Evolutionary conservation across 106 monocot species (phyloP).

Genomic region (Dioscorea dumetorum): DNA sequence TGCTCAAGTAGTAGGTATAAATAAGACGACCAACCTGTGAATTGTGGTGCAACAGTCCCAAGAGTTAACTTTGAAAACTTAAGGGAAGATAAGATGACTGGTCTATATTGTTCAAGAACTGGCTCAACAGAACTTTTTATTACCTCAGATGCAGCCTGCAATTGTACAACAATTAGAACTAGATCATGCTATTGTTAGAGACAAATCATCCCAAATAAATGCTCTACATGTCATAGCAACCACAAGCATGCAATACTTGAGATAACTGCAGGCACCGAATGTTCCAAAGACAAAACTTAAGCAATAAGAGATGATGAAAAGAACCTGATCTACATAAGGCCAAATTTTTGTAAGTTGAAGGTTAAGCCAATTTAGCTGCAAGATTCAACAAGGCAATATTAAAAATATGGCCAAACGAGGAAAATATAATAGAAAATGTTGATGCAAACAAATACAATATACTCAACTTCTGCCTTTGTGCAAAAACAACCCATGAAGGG

Average conservation of each 20-base stretch:
- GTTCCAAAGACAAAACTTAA: not conserved
- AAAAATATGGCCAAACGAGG: conserved; percentile 2
- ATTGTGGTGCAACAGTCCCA: conserved; percentile 95
- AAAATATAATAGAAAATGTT: not conserved
- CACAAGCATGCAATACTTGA: not conserved
- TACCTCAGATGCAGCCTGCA: conserved; percentile 92
- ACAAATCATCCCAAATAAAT: not conserved
- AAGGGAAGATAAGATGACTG: conserved; percentile 63
- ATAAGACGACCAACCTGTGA: conserved; percentile 54
- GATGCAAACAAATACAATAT: not conserved
- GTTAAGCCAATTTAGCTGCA: conserved; percentile 96
- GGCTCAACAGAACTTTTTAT: conserved; percentile 87
- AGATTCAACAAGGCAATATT: conserved; percentile 15
- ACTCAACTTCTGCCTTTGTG: conserved; percentile 82
- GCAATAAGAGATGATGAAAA: not conserved
- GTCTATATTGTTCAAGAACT: conserved; percentile 78
- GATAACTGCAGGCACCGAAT: not conserved
- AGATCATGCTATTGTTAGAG: not conserved
- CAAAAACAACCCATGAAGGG: conserved; percentile 92
- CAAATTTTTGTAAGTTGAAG: conserved; percentile 75
- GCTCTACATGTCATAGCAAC: not conserved
- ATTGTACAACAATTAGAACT: conserved; percentile 13
- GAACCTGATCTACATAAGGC: conserved; percentile 95
- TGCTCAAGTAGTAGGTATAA: not conserved
- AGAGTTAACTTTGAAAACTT: conserved; percentile 91